Evolutionary conservation across 352 stramenopile genomes (phyloP), one percentile per base, ranked within the genome.

Genomic region (Elongisporangium undulatum): DNA sequence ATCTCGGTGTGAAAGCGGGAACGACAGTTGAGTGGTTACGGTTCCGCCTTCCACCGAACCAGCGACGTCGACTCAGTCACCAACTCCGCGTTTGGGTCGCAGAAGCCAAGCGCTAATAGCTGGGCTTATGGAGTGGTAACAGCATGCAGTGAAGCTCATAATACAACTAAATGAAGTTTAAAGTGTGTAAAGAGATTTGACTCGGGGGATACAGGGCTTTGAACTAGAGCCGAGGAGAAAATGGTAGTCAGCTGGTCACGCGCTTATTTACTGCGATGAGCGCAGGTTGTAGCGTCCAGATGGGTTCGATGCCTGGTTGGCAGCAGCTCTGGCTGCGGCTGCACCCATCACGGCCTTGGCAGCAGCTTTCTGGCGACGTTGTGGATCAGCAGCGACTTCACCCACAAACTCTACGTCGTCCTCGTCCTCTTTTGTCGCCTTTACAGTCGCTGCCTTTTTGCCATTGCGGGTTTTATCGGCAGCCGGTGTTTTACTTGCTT

Each of bases 41-140:
- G 5, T 83, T 92, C 34, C 78, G 84, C 8, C 66, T 94, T 20
- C 49, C 75, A 2, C 57, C 74, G 6, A 68, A 41, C 0, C 77
- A 92, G 67, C 72, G 84, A 8, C 77, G 84, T 8, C 64, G 64
- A 19, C 62, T 94, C n/a, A 90, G 82, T 49, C 71, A 89, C 41
- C 74, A 79, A 12, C 52, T 92, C 15, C 76, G 78, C 0, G 59
- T 83, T 52, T 88, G 78, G 75, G 66, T 88, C 24, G 62, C 67
- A 17, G 63, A 79, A 61, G 13, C 51, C 3, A 60, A 53, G 13
- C 34, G 34, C 9, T 45, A 45, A 45, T 17, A 17, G 13, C 10
- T 45, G 34, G 12, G 34, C 17, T 17, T 17, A 12, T 17, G 4
- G 34, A 45, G 34, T 12, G 3, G 3, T 13, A 38, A 12, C 6